These are phyloP conservation scores for Paracamarosporium sp. DNA, from an alignment of 2,329 filamentous ascomycete species.

Conservation along the genomic window DNA sequence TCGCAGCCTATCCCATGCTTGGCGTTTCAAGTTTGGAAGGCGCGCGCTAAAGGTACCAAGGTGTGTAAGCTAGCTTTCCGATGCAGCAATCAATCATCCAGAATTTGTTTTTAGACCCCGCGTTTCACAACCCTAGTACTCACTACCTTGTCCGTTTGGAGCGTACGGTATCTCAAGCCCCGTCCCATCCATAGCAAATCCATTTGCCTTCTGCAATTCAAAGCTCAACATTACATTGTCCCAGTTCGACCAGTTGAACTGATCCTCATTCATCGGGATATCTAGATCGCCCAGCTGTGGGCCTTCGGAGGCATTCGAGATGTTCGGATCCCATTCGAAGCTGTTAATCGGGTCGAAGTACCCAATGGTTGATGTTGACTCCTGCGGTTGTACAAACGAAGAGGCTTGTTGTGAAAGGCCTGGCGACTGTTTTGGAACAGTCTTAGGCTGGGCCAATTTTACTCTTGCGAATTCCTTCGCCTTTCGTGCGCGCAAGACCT, in stretches of 20 bases:
- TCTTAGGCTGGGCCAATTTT: neutral
- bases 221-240: constrained; percentile 36
- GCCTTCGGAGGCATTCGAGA: constrained; percentile 3
- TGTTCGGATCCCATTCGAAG: constrained; percentile 23
- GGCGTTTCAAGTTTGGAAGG: too few species aligned
- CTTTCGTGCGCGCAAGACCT: constrained; percentile 21
- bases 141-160: too few species aligned
- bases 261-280: constrained; percentile 19
- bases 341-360: constrained; percentile 2
- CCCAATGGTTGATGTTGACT: neutral
- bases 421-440: neutral
- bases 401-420: neutral
- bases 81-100: too few species aligned
- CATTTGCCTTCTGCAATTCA: constrained; percentile 14
- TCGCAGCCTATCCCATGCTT: too few species aligned
- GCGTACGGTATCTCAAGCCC: neutral
- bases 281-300: constrained; percentile 14
- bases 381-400: neutral
- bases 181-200: neutral
- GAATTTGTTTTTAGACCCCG: too few species aligned
- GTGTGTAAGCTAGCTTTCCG: too few species aligned
- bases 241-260: constrained; percentile 39
- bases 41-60: too few species aligned
- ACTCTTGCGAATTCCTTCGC: neutral
- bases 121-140: too few species aligned